Evolutionary conservation across 192 early-diverging fungal genomes (phyloP).

Genomic region (Haplosporangium gracile): DNA sequence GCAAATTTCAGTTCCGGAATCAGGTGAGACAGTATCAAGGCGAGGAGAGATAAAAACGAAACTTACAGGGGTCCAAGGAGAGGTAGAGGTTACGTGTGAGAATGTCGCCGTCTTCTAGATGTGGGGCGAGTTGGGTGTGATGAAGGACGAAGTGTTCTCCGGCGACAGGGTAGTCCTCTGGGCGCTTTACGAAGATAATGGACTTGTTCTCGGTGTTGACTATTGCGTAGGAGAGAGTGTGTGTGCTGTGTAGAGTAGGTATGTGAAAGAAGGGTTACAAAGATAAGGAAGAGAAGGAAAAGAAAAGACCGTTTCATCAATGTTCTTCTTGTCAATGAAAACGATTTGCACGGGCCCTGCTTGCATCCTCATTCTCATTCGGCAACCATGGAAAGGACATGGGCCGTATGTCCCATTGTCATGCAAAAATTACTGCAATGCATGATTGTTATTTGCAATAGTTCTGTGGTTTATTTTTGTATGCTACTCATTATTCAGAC

Average conservation of each 20-base stretch:
- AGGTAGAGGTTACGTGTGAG: constrained; percentile 74
- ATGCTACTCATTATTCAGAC: neutral
- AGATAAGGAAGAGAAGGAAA: neutral
- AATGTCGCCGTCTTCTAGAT: constrained; percentile 59
- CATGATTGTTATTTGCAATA: neutral
- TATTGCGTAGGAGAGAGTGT: neutral
- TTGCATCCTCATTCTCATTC: too few species aligned
- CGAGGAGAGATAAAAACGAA: neutral
- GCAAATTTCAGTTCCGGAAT: too few species aligned
- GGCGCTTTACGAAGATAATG: constrained; percentile 53
- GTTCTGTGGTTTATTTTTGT: neutral
- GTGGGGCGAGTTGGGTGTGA: constrained; percentile 17
- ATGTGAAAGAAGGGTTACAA: neutral
- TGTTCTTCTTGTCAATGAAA: neutral
- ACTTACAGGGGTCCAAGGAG: constrained; percentile 85
- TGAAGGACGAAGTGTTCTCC: constrained; percentile 65
- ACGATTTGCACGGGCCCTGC: too few species aligned
- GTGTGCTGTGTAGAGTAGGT: neutral
- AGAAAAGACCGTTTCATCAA: neutral
- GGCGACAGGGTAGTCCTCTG: constrained; percentile 45
- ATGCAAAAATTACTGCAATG: neutral
- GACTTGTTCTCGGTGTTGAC: constrained; percentile 24
- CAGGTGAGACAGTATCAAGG: neutral
- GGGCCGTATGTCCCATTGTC: neutral
- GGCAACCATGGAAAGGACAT: neutral